phyloP scores from a whole-genome alignment of 257 asterid species.

The Jacaranda copaia region DNA sequence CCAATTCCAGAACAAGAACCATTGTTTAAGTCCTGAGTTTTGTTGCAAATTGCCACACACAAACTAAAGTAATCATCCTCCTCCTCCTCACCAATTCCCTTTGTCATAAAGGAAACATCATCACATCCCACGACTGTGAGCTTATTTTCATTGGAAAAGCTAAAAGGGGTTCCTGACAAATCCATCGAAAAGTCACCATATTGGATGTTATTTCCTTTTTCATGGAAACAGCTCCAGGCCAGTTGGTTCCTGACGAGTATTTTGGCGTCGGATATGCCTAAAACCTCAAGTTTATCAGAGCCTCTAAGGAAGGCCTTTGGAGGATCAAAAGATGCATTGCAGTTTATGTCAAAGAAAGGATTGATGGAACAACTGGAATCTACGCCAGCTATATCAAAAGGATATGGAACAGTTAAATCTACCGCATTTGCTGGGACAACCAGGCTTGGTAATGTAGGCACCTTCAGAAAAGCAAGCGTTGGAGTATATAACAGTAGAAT shows the following conservation, averaged over 20 bases:
- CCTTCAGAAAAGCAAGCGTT: neutral
- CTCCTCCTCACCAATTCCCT: too few species aligned
- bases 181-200: too few species aligned
- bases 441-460: conserved; percentile 16
- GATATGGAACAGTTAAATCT: conserved; percentile 37
- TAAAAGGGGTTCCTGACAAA: too few species aligned
- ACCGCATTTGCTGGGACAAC: conserved; percentile 47
- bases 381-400: conserved; percentile 41
- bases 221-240: conserved; percentile 29
- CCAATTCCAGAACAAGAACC: too few species aligned
- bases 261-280: conserved; percentile 28
- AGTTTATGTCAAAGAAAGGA: conserved; percentile 38
- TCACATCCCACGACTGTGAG: too few species aligned
- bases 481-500: too few species aligned
- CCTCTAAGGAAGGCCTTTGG: conserved; percentile 41
- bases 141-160: too few species aligned
- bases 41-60: too few species aligned
- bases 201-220: too few species aligned
- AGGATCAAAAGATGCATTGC: conserved; percentile 34
- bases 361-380: conserved; percentile 36
- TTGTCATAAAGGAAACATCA: too few species aligned
- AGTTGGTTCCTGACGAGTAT: conserved; percentile 29
- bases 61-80: too few species aligned
- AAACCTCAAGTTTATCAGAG: conserved; percentile 24
- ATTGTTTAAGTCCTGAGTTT: too few species aligned